Evolutionary conservation across 2,329 filamentous ascomycete species (phyloP), one percentile per base, ranked within the genome.

Genomic region (Ceratocystis alfenasii): DNA sequence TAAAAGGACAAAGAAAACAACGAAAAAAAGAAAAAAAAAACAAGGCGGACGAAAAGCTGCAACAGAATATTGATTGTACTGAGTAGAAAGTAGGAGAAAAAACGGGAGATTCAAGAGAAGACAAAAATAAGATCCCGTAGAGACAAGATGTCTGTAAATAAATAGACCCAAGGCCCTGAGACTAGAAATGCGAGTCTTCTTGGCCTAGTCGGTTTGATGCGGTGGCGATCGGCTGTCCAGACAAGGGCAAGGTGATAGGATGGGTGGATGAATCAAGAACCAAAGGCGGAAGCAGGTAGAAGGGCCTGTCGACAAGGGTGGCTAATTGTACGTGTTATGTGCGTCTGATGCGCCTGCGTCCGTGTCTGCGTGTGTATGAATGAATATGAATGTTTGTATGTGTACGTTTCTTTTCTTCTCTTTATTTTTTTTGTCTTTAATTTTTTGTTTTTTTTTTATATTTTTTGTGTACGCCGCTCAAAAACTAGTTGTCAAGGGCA

Each of bases 191-290:
- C 30, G 55, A 59, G 22, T n/a, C 28, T 30, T 59, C 17, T 36
- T 36, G 28, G 6, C 15, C 55, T 36, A 59, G 28, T 59, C n/a
- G 36, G 36, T 41, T 10, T 36, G 28, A 59, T 59, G 55, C 28
- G 55, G 55, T 59, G 55, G 55, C 55, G 55, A 59, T 59, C 15
- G 55, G 28, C 12, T 59, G 30, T 59, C 28, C 10, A 59, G 55
- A 30, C 55, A 12, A 33, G 30, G 55, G 53, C 53, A 57, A 57
- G 17, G 28, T 25, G 22, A 25, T n/a, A n/a, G 30, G 30, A 25
- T 5, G 25, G 48, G 22, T 28, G 48, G 48, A 53, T 15, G 53
- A 28, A 57, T 28, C 25, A 57, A 41, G 36, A 41, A 41, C 36
- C 36, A 41, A 41, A 33, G 17, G 53, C 53, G 28, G 55, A 36